Base-by-base conservation (phyloP, 2,329 filamentous ascomycete genomes). In the Venturiaceae sp. region DNA sequence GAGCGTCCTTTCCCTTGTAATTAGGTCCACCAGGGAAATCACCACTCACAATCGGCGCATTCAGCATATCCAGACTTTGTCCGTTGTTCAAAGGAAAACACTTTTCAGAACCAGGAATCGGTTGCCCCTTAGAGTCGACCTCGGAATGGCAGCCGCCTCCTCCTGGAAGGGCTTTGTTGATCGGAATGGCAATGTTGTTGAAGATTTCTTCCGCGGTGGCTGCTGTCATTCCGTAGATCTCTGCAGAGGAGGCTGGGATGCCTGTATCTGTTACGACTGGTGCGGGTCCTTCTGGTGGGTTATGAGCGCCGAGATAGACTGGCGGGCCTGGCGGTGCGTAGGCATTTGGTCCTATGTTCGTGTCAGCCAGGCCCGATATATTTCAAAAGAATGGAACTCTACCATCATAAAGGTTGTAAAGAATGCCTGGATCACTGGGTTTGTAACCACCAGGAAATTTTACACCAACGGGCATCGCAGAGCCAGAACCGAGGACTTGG, bases 371-470 rank as follows among this genome's bases (percentile, higher is more conserved):
- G n/a, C n/a, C n/a, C 9, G 23, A 16, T 11, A 19, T n/a, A n/a
- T n/a, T n/a, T n/a, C n/a, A n/a, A n/a, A n/a, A n/a, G n/a, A n/a
- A n/a, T n/a, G n/a, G n/a, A n/a, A n/a, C n/a, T n/a, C n/a, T 8
- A 13, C 52, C 28, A 26, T 58, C 9, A 28, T 58, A 30, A 21
- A 58, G 58, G 28, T 58, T 57, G 55, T 11, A 21, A 8, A 52
- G 9, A 28, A 58, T 58, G 16, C 55, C 55, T 9, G 55, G 55
- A 28, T 58, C 47, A 33, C 47, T 11, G 8, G 9, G 16, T 7
- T 55, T 26, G 33, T 58, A 58, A 21, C n/a, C 46, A 19, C 55
- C 55, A 9, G 55, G 55, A 34, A 58, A 58, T 23, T 36, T 26
- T 7, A 58, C 55, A 58, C 47, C 44, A 57, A 46, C 9, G 8